These are phyloP conservation scores for Millerago galiae DNA, from an alignment of 805 yeast genomes.

Conservation along the genomic window DNA sequence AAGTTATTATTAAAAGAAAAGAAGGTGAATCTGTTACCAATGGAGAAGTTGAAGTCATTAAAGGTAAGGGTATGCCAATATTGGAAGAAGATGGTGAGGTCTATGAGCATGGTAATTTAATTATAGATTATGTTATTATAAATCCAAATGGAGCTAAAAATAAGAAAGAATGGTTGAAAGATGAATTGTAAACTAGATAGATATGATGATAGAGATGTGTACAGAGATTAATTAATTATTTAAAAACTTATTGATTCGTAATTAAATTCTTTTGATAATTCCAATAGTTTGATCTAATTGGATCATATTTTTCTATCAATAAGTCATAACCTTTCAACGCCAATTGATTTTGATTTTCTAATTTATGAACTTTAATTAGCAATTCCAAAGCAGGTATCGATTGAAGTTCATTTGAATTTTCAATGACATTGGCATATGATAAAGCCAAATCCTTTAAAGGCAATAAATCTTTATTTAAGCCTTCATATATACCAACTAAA, in stretches of 20 bases:
- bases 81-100: slow-evolving; percentile 33
- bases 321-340: slow-evolving; percentile 42
- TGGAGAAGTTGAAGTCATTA: slow-evolving; percentile 67
- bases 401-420: slow-evolving; percentile 13
- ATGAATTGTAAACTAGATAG: slow-evolving; percentile 17
- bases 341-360: slow-evolving; percentile 22
- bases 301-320: slow-evolving; percentile 50
- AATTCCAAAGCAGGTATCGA: slow-evolving; percentile 63
- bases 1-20: slow-evolving; percentile 37
- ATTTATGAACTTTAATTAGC: slow-evolving; percentile 42
- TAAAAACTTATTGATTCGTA: neutral
- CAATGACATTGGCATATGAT: slow-evolving; percentile 31
- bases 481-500: slow-evolving; percentile 48
- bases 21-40: slow-evolving; percentile 46
- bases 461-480: slow-evolving; percentile 23
- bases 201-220: neutral
- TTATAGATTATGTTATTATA: slow-evolving; percentile 42
- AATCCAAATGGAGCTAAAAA: slow-evolving; percentile 33
- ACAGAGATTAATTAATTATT: neutral
- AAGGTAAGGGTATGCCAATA: slow-evolving; percentile 84
- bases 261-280: slow-evolving; percentile 30
- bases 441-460: slow-evolving; percentile 41
- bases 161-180: slow-evolving; percentile 12
- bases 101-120: slow-evolving; percentile 44
- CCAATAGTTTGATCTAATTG: slow-evolving; percentile 63